Conservation (phyloP, 495 filamentous ascomycete species). For the Clohesyomyces aquaticus region DNA sequence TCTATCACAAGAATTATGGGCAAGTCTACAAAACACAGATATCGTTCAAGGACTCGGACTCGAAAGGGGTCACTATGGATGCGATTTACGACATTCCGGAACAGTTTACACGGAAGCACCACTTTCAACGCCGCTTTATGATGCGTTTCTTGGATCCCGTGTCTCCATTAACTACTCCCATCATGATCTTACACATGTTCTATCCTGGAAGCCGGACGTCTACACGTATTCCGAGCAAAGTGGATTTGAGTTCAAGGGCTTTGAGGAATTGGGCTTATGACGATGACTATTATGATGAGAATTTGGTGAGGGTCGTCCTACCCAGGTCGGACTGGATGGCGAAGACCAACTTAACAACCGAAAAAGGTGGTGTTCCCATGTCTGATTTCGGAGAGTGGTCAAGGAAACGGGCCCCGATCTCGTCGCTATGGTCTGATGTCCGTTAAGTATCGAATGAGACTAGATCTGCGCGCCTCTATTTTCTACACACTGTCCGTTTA, state of each 20-base stretch:
- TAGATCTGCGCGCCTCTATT: too few relatives aligned
- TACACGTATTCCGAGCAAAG: not conserved
- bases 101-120: not conserved
- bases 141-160: not conserved
- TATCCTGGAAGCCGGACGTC: too few relatives aligned
- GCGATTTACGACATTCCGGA: constrained; percentile 14
- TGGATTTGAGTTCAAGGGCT: not conserved
- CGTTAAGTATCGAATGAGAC: not conserved
- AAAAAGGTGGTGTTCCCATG: constrained; percentile 9
- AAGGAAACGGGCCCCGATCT: constrained; percentile 7
- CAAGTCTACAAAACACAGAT: too few relatives aligned
- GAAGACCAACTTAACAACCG: not conserved
- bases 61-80: constrained; percentile 16
- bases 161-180: too few relatives aligned
- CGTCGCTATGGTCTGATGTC: not conserved
- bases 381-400: constrained; percentile 7
- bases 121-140: not conserved
- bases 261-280: not conserved
- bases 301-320: too few relatives aligned
- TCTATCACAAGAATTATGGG: too few relatives aligned
- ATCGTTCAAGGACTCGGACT: not conserved
- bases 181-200: too few relatives aligned
- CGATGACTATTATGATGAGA: too few relatives aligned
- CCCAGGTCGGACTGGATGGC: too few relatives aligned
- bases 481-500: too few relatives aligned